Base-by-base conservation (phyloP, 73 alveolate genomes). In the Breviolum minutum region DNA sequence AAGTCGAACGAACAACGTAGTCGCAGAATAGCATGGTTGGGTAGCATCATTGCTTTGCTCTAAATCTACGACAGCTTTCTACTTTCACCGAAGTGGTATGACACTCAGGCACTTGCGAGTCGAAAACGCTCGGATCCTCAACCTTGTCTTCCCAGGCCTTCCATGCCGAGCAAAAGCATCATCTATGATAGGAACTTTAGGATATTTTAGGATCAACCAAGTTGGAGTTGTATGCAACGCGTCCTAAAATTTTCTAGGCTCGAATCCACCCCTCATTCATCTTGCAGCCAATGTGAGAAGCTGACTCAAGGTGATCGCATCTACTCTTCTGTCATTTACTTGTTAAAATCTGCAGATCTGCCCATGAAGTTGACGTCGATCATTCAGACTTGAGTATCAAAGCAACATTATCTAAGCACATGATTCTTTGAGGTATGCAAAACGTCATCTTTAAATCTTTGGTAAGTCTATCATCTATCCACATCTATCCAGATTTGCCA, bases 61-160 rank as follows among this genome's bases (percentile, higher is more conserved):
- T 68, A 68, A 68, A 14, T 22, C 77, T 22, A 22, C 77, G n/a
- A 68, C 77, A 14, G 77, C 77, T 68, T 22, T 22, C n/a, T 17
- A 14, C 77, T 22, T 14, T 14, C 77, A 68, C 77, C 77, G 8
- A 22, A 14, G 77, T 22, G 77, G 77, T 14, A 68, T 68, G n/a
- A 22, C 6, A 68, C 90, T 17, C 2, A 40, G 71, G 90, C 24
- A 30, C 60, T 14, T 0, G 86, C 98, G 92, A 93, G 91, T 93
- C 98, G 20, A 93, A 93, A 71, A 93, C 92, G 27, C 80, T 13
- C 8, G 98, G 98, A 29, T 93, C 98, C 22, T 54, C 92, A 24
- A 93, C 87, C 16, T 60, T 27, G 70, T 93, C 98, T 83, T 32
- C 69, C 98, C 98, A 93, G 16, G 96, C 96, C 96, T 90, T 22